These are phyloP conservation scores for Cotoneaster glaucophyllus DNA, from an alignment of 306 rosid species.

Conservation along the genomic window DNA sequence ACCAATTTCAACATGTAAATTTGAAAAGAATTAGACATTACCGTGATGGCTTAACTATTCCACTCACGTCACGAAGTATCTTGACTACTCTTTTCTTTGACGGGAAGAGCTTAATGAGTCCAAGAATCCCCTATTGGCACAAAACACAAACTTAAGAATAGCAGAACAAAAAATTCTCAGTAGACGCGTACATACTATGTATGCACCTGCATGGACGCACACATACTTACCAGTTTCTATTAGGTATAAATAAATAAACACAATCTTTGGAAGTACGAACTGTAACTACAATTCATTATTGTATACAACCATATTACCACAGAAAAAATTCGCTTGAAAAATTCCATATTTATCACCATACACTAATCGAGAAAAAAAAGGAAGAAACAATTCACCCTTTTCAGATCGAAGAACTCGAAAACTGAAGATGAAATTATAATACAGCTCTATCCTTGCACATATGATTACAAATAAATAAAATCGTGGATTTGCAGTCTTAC, in stretches of 20 bases:
- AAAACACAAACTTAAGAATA: not conserved
- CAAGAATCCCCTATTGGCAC: conserved; percentile 33
- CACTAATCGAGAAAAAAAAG: too few species aligned
- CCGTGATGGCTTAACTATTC: conserved; percentile 66
- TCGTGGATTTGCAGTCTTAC: too few species aligned
- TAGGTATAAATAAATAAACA: not conserved
- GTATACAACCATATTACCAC: not conserved
- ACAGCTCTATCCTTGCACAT: too few species aligned
- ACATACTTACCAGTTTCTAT: not conserved
- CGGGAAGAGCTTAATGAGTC: conserved; percentile 41
- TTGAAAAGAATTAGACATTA: not conserved
- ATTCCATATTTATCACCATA: too few species aligned
- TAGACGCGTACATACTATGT: not conserved
- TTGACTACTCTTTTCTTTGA: conserved; percentile 48
- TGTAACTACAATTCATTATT: not conserved
- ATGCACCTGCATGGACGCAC: too few species aligned
- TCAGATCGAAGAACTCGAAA: too few species aligned
- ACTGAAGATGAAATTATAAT: too few species aligned
- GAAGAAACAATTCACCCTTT: too few species aligned
- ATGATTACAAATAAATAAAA: too few species aligned
- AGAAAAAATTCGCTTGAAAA: too few species aligned
- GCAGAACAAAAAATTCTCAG: not conserved
- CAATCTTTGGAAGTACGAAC: not conserved
- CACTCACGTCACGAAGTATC: conserved; percentile 53
- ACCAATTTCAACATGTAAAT: not conserved